Percentiles rank a stretch among this genome's conserved stretches.
These are phyloP conservation scores for Phenoliferia sp. DNA, from an alignment of 1,284 basidiomycete species.

Conservation along the genomic window DNA sequence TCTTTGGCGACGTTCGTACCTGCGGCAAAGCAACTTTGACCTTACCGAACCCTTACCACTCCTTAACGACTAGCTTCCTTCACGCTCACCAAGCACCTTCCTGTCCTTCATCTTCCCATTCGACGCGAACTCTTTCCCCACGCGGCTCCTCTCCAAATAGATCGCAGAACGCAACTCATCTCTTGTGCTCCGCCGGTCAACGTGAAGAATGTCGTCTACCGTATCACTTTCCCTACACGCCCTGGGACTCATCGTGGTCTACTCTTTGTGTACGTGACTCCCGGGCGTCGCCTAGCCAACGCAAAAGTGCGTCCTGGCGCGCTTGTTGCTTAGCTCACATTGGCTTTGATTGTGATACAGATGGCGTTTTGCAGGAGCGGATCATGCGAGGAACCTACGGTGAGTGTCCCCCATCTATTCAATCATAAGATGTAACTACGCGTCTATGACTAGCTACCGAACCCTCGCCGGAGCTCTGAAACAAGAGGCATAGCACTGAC, in stretches of 20 bases:
- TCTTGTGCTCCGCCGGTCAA: not conserved
- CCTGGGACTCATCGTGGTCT: slow-evolving; percentile 29
- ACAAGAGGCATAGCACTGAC: not conserved
- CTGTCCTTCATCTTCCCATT: too few species aligned
- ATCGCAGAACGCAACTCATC: too few species aligned
- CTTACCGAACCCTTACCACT: too few species aligned
- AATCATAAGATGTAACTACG: not conserved
- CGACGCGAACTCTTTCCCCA: too few species aligned
- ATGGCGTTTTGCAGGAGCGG: slow-evolving; percentile 23
- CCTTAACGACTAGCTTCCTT: too few species aligned
- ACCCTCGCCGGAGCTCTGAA: not conserved
- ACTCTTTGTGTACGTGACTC: slow-evolving; percentile 30
- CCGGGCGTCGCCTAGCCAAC: not conserved
- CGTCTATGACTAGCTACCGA: not conserved
- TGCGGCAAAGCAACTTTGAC: too few species aligned
- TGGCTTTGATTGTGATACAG: not conserved
- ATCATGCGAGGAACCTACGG: slow-evolving; percentile 36
- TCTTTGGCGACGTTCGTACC: too few species aligned
- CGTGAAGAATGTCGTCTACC: not conserved
- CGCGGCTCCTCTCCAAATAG: too few species aligned
- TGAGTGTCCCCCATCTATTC: not conserved
- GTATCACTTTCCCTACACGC: slow-evolving; percentile 19
- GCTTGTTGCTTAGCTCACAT: not conserved
- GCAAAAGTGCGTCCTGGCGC: not conserved
- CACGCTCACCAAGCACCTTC: too few species aligned